Conservation (phyloP, 2,329 filamentous ascomycete species). For the Sporothrix curviconia region DNA sequence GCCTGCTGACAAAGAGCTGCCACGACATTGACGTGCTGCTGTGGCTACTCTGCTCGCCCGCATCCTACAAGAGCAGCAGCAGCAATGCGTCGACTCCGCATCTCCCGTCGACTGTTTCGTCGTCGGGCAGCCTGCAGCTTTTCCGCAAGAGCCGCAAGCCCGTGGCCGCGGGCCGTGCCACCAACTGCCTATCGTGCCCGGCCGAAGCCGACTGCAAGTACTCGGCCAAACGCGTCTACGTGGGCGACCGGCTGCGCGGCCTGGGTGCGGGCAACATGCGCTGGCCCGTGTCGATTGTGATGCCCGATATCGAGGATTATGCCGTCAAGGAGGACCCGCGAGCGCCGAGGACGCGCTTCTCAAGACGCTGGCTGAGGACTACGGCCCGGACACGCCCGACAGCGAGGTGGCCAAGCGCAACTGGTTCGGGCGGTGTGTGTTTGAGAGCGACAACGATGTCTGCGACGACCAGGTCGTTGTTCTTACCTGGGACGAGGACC, state of each 20-base stretch:
- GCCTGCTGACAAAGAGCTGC: constrained; percentile 87
- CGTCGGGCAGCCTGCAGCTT: constrained; percentile 68
- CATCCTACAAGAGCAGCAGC: constrained; percentile 30
- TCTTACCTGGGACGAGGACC: constrained; percentile 76
- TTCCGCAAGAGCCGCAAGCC: constrained; percentile 76
- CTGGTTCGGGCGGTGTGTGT: constrained; percentile 95
- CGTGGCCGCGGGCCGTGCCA: constrained; percentile 62
- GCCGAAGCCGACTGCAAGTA: constrained; percentile 72
- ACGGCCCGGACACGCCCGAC: constrained; percentile 42
- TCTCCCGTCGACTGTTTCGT: constrained; percentile 68
- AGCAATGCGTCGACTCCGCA: constrained; percentile 45
- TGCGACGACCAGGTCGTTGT: constrained; percentile 89
- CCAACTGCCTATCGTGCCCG: constrained; percentile 80
- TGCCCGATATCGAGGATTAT: constrained; percentile 83
- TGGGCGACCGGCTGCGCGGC: constrained; percentile 47
- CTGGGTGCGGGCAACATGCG: constrained; percentile 58
- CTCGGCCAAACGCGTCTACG: constrained; percentile 77
- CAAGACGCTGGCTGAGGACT: constrained; percentile 42
- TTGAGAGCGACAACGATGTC: constrained; percentile 86
- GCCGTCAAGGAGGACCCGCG: constrained; percentile 36
- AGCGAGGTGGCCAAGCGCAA: constrained; percentile 46
- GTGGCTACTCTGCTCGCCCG: constrained; percentile 79
- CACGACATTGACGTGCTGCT: constrained; percentile 91
- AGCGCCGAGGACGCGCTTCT: constrained; percentile 40
- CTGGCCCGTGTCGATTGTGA: constrained; percentile 87